Evolutionary conservation across 176 grass and related monocot species (phyloP).

Genomic region (Olyra latifolia): DNA sequence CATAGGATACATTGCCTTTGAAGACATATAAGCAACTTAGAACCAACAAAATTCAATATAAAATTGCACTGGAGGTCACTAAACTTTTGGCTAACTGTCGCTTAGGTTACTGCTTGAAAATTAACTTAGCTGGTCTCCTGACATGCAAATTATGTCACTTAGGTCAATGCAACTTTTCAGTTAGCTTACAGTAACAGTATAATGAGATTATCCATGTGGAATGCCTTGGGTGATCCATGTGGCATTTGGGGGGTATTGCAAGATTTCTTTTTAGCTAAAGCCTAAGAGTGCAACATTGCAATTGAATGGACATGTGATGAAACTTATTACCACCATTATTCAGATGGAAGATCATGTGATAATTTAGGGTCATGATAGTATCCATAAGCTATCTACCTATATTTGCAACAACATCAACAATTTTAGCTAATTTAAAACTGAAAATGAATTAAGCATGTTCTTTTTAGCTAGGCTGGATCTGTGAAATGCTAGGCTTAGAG

Average conservation of each 20-base stretch:
- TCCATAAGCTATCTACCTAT: not conserved
- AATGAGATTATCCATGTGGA: not conserved
- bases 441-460: not conserved
- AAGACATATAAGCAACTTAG: slow-evolving; percentile 31
- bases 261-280: not conserved
- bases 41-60: slow-evolving; percentile 13
- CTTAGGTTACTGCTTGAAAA: not conserved
- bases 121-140: not conserved
- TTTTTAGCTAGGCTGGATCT: no score
- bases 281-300: not conserved
- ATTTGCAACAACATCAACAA: not conserved
- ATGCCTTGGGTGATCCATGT: not conserved
- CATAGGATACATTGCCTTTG: no score
- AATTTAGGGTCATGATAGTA: not conserved
- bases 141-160: not conserved
- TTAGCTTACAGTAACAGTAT: not conserved
- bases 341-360: not conserved
- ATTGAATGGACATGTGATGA: not conserved
- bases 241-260: not conserved
- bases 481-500: no score
- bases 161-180: not conserved
- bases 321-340: not conserved
- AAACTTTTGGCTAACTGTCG: slow-evolving; percentile 4
- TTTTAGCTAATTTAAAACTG: not conserved
- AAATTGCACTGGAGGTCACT: not conserved